A percentile compares a stretch with the other conserved stretches of the same genome.
Evolutionary conservation across 345 rosid genomes (phyloP).

Genomic region (Populus deltoides): DNA sequence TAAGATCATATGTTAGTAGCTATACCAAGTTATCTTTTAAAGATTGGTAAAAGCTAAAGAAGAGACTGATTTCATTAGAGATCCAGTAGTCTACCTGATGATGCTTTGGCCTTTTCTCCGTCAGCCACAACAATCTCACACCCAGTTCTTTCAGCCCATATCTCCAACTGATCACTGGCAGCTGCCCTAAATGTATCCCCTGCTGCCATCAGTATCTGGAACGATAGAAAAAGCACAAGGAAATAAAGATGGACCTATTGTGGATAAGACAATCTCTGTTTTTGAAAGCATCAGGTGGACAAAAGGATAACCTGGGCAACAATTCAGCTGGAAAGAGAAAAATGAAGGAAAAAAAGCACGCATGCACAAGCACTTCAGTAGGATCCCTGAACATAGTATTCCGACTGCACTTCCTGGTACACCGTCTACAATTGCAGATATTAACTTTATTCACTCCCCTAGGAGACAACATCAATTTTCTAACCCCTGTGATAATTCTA

Average conservation of each 20-base stretch:
- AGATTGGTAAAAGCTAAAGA: not conserved
- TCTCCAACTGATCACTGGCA: conserved; percentile 91
- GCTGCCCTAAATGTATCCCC: conserved; percentile 99
- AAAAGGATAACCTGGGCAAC: not conserved
- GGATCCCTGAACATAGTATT: not conserved
- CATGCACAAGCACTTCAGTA: not conserved
- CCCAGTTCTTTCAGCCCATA: conserved; percentile 93
- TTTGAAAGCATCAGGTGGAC: not conserved
- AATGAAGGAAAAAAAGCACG: not conserved
- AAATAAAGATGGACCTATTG: not conserved
- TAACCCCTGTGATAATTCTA: not conserved
- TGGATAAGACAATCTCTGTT: not conserved
- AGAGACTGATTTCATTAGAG: not conserved
- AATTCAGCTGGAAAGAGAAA: not conserved
- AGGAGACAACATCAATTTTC: not conserved
- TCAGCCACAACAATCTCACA: conserved; percentile 87
- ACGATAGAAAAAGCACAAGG: conserved; percentile 35
- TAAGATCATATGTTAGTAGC: conserved; percentile 38
- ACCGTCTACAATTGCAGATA: not conserved
- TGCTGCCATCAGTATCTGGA: conserved; percentile 87
- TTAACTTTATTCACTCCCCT: not conserved
- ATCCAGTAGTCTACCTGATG: conserved; percentile 56
- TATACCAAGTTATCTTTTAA: conserved; percentile 6
- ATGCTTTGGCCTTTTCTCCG: conserved; percentile 73
- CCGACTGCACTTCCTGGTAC: not conserved